Conservation (phyloP, 2,329 filamentous ascomycete genomes). For the Colletotrichum euphorbiae region DNA sequence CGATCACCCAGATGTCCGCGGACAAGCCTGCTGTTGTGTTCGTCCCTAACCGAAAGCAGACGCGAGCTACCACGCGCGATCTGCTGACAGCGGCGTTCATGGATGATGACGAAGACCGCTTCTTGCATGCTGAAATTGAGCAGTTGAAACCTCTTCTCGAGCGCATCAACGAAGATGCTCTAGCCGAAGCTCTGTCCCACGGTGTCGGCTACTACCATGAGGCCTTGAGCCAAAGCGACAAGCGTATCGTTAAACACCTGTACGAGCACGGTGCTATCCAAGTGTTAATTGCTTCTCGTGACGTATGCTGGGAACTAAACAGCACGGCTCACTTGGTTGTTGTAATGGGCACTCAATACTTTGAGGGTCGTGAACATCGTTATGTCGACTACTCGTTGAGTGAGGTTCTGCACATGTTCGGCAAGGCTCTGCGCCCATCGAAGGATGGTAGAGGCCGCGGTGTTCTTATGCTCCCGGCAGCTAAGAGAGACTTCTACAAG, state of each 20-base stretch:
- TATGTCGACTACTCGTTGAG: slow-evolving; percentile 97
- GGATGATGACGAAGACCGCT: slow-evolving; percentile 93
- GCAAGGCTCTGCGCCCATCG: slow-evolving; percentile 84
- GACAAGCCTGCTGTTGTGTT: slow-evolving; percentile 93
- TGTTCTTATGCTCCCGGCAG: slow-evolving; percentile 94
- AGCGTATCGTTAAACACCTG: slow-evolving; percentile 91
- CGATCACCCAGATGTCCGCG: slow-evolving; percentile 87
- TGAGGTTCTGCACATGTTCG: slow-evolving; percentile 98
- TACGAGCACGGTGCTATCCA: slow-evolving; percentile 92
- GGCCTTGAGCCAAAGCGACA: slow-evolving; percentile 87
- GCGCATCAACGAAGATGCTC: slow-evolving; percentile 84
- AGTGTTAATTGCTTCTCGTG: slow-evolving; percentile 79
- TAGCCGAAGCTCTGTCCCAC: slow-evolving; percentile 90
- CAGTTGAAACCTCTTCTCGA: slow-evolving; percentile 86
- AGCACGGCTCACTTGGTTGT: slow-evolving; percentile 90
- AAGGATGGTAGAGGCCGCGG: slow-evolving; percentile 86
- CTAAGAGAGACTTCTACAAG: slow-evolving; percentile 98
- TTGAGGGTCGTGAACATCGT: slow-evolving; percentile 94
- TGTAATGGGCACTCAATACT: slow-evolving; percentile 98
- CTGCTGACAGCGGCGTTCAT: slow-evolving; percentile 87
- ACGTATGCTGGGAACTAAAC: slow-evolving; percentile 96
- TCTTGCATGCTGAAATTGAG: slow-evolving; percentile 85
- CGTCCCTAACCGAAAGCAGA: slow-evolving; percentile 93
- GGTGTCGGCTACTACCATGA: slow-evolving; percentile 98
- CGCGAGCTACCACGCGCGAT: slow-evolving; percentile 86